These are phyloP conservation scores for Globisporangium cederbergense DNA, from an alignment of 352 stramenopile species.

Conservation along the genomic window DNA sequence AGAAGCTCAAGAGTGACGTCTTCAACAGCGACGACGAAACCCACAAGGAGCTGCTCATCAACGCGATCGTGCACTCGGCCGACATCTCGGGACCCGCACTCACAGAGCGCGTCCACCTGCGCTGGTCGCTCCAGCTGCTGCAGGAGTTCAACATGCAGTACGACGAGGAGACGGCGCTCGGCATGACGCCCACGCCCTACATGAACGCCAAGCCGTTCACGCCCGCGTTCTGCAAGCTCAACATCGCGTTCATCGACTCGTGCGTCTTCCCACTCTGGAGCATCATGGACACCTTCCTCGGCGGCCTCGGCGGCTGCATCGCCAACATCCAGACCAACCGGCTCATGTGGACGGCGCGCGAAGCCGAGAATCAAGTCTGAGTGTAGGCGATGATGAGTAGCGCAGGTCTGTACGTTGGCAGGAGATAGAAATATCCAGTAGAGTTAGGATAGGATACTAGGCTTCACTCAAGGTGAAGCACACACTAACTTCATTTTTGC, in stretches of 20 bases:
- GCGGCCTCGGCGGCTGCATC: slow-evolving; percentile 53
- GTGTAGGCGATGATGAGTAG: too few relatives aligned
- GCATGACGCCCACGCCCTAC: slow-evolving; percentile 66
- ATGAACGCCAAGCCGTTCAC: slow-evolving; percentile 68
- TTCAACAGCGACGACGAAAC: slow-evolving; percentile 50
- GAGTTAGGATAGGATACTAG: not conserved
- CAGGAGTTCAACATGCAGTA: slow-evolving; percentile 86
- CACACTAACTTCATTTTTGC: too few relatives aligned
- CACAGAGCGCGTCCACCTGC: slow-evolving; percentile 42
- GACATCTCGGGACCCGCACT: slow-evolving; percentile 78
- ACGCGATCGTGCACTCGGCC: slow-evolving; percentile 74
- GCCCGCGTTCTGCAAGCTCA: slow-evolving; percentile 65
- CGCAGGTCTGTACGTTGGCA: not conserved
- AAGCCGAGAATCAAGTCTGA: slow-evolving; percentile 19
- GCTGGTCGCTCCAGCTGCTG: slow-evolving; percentile 63
- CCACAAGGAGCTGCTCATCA: slow-evolving; percentile 63
- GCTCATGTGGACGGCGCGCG: slow-evolving; percentile 42
- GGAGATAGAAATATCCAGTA: not conserved
- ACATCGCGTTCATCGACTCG: slow-evolving; percentile 81
- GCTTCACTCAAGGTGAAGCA: too few relatives aligned
- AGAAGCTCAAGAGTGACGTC: slow-evolving; percentile 55
- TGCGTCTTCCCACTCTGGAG: slow-evolving; percentile 84
- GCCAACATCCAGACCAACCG: slow-evolving; percentile 69
- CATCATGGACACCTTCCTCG: slow-evolving; percentile 59
- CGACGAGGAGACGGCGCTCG: slow-evolving; percentile 59